Conservation (phyloP, 805 yeast genomes). For the Saccharomycopsis fibuligera region DNA sequence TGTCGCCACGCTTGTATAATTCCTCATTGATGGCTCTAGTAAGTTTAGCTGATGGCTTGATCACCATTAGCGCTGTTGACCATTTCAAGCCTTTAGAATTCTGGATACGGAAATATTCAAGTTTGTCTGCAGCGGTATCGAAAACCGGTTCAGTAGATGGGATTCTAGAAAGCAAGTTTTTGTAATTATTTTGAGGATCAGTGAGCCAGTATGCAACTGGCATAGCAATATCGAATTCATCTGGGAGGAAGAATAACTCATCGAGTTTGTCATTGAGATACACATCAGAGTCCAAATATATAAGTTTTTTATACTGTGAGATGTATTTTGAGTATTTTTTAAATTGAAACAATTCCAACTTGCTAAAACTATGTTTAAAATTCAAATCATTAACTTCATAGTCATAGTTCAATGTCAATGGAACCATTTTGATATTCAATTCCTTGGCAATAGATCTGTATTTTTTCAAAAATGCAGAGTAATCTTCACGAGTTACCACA, state of each 20-base stretch:
- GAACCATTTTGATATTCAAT: conserved; percentile 27
- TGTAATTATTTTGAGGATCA: conserved; percentile 12
- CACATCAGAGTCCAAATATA: conserved; percentile 57
- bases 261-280: conserved; percentile 37
- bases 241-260: conserved; percentile 46
- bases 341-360: conserved; percentile 45
- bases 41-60: conserved; percentile 38
- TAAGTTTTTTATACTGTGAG: conserved; percentile 38
- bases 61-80: conserved; percentile 42
- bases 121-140: not conserved
- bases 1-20: conserved; percentile 25
- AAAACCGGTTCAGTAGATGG: conserved; percentile 12
- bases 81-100: conserved; percentile 10
- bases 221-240: conserved; percentile 37
- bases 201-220: conserved; percentile 32
- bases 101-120: conserved; percentile 14
- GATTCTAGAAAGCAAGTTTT: conserved; percentile 6
- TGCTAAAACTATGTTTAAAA: conserved; percentile 51
- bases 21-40: conserved; percentile 26
- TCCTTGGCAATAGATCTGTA: conserved; percentile 12
- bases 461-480: conserved; percentile 20
- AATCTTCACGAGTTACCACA: conserved; percentile 18
- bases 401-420: conserved; percentile 23
- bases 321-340: conserved; percentile 31
- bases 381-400: conserved; percentile 24